These are phyloP conservation scores for Dillenia turbinata DNA, from an alignment of 164 flowering plant species.

Conservation along the genomic window DNA sequence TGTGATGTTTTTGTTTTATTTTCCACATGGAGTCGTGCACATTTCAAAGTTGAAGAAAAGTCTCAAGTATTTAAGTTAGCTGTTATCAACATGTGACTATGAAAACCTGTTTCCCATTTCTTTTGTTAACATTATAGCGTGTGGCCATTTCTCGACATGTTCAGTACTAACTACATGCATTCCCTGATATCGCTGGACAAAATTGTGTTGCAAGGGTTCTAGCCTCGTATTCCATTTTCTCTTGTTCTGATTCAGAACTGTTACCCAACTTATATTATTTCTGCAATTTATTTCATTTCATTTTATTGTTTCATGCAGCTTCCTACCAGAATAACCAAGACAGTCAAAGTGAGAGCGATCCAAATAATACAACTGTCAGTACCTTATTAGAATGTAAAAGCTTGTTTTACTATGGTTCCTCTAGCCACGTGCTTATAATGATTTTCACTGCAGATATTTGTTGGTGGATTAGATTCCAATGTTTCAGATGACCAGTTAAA, in stretches of 20 bases:
- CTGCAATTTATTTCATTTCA: background rate
- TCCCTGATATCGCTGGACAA: no score
- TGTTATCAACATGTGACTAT: no score
- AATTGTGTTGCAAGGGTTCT: no score
- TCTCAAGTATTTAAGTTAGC: no score
- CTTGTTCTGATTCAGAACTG: background rate
- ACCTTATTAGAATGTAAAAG: constrained; percentile 10
- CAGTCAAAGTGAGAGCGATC: constrained; percentile 66
- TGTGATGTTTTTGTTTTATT: no score
- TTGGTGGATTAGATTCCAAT: constrained; percentile 74
- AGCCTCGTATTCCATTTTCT: constrained; percentile 8
- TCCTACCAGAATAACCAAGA: constrained; percentile 60
- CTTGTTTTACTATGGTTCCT: background rate
- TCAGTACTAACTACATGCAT: no score
- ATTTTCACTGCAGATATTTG: constrained; percentile 63
- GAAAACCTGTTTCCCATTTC: no score
- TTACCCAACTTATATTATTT: background rate
- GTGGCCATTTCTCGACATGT: no score
- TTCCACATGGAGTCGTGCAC: no score
- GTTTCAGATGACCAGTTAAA: constrained; percentile 72
- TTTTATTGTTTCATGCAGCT: constrained; percentile 43
- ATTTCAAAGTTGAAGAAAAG: no score
- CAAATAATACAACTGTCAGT: constrained; percentile 87
- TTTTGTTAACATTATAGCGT: no score
- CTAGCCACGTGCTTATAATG: background rate